phyloP scores from a whole-genome alignment of 75 land plant genomes.

The Selaginella tamariscina region DNA sequence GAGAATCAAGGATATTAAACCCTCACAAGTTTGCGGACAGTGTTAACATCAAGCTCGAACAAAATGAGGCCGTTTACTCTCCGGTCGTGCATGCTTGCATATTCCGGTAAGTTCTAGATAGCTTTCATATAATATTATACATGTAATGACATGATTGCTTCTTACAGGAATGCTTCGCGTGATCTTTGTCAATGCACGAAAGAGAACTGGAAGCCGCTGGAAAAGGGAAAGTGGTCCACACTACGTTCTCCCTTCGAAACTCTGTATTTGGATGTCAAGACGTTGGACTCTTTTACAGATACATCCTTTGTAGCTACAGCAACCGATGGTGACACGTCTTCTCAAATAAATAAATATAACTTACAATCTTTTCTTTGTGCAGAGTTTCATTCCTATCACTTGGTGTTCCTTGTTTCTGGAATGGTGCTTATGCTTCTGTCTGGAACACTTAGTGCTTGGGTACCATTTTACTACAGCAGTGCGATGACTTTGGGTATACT shows the following conservation, averaged over 20 bases:
- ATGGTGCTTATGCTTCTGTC: constrained; percentile 43
- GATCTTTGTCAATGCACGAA: background rate
- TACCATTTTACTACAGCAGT: constrained; percentile 78
- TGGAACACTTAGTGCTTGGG: constrained; percentile 52
- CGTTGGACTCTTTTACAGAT: constrained; percentile 23
- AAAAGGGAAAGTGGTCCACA: background rate
- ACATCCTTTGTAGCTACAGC: constrained; percentile 35
- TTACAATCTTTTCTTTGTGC: constrained; percentile 16
- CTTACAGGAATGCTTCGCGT: constrained; percentile 7
- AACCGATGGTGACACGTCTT: constrained; percentile 43
- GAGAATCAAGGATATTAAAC: constrained; percentile 38
- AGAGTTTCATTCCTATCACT: constrained; percentile 47
- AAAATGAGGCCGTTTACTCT: constrained; percentile 20
- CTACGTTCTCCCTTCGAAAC: background rate
- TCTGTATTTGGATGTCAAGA: constrained; percentile 17
- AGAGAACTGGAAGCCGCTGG: background rate
- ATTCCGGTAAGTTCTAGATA: constrained; percentile 52
- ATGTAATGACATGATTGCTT: constrained; percentile 41
- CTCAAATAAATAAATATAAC: background rate
- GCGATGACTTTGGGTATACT: constrained; percentile 76
- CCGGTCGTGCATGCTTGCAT: constrained; percentile 56
- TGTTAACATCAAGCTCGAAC: constrained; percentile 42
- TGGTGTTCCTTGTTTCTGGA: constrained; percentile 49
- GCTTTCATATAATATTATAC: background rate
- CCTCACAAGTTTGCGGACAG: constrained; percentile 42